Conservation (phyloP, 371 early-diverging fungal genomes). For the Apophysomyces elegans region DNA sequence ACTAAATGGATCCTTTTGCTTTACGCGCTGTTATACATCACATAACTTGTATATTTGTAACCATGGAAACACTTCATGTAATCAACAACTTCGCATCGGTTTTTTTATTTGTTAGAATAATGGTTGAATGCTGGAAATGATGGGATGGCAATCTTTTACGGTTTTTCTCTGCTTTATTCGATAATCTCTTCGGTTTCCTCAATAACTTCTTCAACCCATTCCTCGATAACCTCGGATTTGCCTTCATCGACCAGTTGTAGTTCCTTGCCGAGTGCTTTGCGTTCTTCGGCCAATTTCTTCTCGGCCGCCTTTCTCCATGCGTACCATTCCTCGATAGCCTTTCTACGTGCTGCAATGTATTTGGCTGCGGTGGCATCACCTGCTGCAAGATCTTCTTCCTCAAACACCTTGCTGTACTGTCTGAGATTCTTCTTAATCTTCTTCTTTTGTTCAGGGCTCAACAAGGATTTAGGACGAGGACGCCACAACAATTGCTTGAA, state of each 20-base stretch:
- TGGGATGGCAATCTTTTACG: not conserved
- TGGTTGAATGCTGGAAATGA: not conserved
- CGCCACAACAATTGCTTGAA: conserved; percentile 97
- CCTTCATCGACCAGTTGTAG: conserved; percentile 53
- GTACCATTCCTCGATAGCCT: conserved; percentile 79
- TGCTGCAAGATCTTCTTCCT: conserved; percentile 82
- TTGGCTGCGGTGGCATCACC: conserved; percentile 74
- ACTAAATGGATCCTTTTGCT: not conserved
- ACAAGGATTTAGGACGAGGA: conserved; percentile 88
- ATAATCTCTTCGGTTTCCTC: conserved; percentile 57
- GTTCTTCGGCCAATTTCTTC: conserved; percentile 61
- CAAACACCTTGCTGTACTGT: conserved; percentile 87
- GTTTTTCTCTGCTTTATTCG: conserved; percentile 17
- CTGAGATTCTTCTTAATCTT: conserved; percentile 90
- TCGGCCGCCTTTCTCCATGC: conserved; percentile 76
- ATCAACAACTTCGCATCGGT: too few relatives aligned
- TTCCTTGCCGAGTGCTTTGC: conserved; percentile 64
- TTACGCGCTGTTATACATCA: too few relatives aligned
- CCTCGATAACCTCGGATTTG: conserved; percentile 75
- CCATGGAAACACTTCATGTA: too few relatives aligned
- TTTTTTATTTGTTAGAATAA: not conserved
- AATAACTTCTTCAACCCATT: conserved; percentile 82
- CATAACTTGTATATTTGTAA: too few relatives aligned
- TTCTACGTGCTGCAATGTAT: conserved; percentile 74
- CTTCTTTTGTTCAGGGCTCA: conserved; percentile 82